These are phyloP conservation scores for Wallacemonas sp. DNA, from an alignment of 208 protist species.

Conservation along the genomic window DNA sequence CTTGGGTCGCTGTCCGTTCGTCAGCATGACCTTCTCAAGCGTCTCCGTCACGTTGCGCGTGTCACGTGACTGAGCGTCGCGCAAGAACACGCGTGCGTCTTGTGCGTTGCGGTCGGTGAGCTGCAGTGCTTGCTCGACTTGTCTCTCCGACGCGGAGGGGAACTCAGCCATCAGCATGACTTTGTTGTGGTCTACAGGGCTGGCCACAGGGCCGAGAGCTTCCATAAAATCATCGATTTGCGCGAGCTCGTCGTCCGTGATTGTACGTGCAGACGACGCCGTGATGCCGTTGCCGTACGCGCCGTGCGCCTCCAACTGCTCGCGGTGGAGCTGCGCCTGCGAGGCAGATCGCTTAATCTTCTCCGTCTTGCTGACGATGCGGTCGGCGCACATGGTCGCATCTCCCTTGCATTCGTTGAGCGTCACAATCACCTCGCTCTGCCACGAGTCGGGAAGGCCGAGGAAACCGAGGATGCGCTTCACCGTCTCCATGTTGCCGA, in stretches of 20 bases:
- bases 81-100: conserved; percentile 26
- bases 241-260: conserved; percentile 26
- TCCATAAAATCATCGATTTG: conserved; percentile 28
- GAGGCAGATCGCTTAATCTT: conserved; percentile 17
- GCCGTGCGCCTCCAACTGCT: background rate
- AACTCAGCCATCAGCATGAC: conserved; percentile 35
- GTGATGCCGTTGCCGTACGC: conserved; percentile 4
- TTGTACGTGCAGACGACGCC: conserved; percentile 8
- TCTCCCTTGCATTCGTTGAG: conserved; percentile 71
- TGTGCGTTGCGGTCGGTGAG: conserved; percentile 42
- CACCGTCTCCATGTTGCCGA: conserved; percentile 56
- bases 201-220: conserved; percentile 8
- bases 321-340: background rate
- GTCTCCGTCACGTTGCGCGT: conserved; percentile 5
- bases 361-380: conserved; percentile 28
- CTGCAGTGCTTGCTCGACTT: conserved; percentile 34
- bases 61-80: background rate
- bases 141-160: conserved; percentile 17
- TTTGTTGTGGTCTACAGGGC: conserved; percentile 14
- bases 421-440: conserved; percentile 50
- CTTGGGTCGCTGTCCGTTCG: conserved; percentile 10
- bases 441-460: conserved; percentile 35
- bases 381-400: conserved; percentile 39
- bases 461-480: conserved; percentile 53
- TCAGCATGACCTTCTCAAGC: conserved; percentile 29